Evolutionary conservation across 2,329 filamentous ascomycete species (phyloP).

Genomic region (Pyrenophora graminea): DNA sequence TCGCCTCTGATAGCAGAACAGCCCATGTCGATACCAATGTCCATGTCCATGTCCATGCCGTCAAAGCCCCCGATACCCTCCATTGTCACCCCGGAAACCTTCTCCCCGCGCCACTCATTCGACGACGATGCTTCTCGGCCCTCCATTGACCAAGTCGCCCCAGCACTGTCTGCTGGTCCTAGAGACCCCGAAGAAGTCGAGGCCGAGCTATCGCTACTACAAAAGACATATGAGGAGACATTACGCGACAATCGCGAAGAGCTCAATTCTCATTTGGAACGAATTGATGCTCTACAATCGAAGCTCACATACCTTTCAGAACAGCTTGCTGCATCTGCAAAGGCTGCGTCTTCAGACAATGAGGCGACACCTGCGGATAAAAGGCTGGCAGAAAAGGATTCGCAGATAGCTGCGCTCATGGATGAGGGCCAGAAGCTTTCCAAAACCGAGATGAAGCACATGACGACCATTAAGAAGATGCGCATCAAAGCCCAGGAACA

Average conservation of each 20-base stretch:
- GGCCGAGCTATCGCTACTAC: constrained; percentile 53
- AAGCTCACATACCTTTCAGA: constrained; percentile 88
- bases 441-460: constrained; percentile 81
- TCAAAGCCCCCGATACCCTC: constrained; percentile 35
- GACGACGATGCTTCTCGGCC: constrained; percentile 40
- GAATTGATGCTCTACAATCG: constrained; percentile 87
- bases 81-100: constrained; percentile 33
- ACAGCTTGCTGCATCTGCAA: constrained; percentile 76
- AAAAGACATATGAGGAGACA: constrained; percentile 55
- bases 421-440: constrained; percentile 90
- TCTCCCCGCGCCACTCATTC: constrained; percentile 41
- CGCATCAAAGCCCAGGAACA: constrained; percentile 57
- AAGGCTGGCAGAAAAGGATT: constrained; percentile 85
- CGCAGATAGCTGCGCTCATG: constrained; percentile 85
- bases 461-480: constrained; percentile 81
- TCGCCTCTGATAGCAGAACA: constrained; percentile 45
- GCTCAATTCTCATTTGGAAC: constrained; percentile 79
- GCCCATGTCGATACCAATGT: constrained; percentile 25
- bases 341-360: constrained; percentile 61
- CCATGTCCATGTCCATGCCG: constrained; percentile 32
- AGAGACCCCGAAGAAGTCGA: constrained; percentile 45
- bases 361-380: constrained; percentile 59
- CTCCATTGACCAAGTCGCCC: constrained; percentile 31
- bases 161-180: constrained; percentile 41
- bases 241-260: constrained; percentile 75